Percentiles rank a stretch among this genome's conserved stretches.
phyloP scores from a whole-genome alignment of 2,329 filamentous ascomycete species.

The Pseudogymnoascus pannorum region DNA sequence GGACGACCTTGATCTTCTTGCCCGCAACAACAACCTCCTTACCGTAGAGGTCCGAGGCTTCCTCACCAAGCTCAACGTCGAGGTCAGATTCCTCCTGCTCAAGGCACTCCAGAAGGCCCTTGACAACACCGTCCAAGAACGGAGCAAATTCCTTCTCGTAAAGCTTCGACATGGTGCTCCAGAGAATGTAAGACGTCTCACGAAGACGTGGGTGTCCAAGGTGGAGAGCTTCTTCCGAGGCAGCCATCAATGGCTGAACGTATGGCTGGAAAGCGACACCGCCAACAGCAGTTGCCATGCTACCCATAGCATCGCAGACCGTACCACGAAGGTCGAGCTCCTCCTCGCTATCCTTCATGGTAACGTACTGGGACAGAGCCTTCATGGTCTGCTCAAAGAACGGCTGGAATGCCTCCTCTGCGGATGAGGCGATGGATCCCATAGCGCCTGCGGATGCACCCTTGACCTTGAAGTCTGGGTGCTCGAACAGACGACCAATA shows the following conservation, averaged over 20 bases:
- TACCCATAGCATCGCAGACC: slow-evolving; percentile 87
- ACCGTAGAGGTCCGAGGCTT: slow-evolving; percentile 66
- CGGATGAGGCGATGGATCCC: slow-evolving; percentile 80
- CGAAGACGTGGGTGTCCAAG: slow-evolving; percentile 85
- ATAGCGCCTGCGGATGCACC: slow-evolving; percentile 81
- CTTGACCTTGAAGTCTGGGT: slow-evolving; percentile 85
- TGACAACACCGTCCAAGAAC: slow-evolving; percentile 70
- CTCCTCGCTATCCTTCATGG: slow-evolving; percentile 81
- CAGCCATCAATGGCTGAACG: slow-evolving; percentile 81
- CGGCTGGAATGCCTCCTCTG: slow-evolving; percentile 76
- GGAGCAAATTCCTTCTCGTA: slow-evolving; percentile 78
- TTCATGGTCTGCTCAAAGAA: slow-evolving; percentile 90
- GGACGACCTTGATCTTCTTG: slow-evolving; percentile 77
- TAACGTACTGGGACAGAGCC: slow-evolving; percentile 74
- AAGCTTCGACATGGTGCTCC: slow-evolving; percentile 89
- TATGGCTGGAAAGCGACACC: slow-evolving; percentile 82
- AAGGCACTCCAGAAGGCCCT: slow-evolving; percentile 74
- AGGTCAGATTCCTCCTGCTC: slow-evolving; percentile 82
- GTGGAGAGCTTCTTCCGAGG: slow-evolving; percentile 82
- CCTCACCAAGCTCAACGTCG: slow-evolving; percentile 67
- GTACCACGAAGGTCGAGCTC: slow-evolving; percentile 84
- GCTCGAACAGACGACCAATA: slow-evolving; percentile 74
- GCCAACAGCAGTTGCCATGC: slow-evolving; percentile 84
- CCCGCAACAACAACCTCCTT: slow-evolving; percentile 71
- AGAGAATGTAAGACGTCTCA: slow-evolving; percentile 95